Evolutionary conservation across 176 grass and related monocot genomes (phyloP).

Genomic region (Secale cereale): DNA sequence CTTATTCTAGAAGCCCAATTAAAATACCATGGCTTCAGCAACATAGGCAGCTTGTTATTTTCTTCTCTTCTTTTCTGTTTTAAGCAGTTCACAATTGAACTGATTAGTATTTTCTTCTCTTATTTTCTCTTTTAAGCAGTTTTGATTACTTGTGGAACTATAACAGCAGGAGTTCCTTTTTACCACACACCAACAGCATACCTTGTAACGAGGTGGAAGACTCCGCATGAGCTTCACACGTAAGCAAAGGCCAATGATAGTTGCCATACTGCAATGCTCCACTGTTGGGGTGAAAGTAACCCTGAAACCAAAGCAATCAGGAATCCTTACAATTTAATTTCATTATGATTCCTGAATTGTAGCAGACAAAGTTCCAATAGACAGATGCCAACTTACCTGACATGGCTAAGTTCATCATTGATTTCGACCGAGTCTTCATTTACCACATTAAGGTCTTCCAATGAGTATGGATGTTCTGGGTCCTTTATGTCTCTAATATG

Average conservation of each 20-base stretch:
- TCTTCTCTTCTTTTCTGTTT: neutral
- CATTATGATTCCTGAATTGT: neutral
- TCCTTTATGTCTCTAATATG: slow-evolving; percentile 99
- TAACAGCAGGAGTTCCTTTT: neutral
- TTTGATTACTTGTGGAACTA: neutral
- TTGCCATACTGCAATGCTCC: slow-evolving; percentile 95
- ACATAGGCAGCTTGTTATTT: neutral
- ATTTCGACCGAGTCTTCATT: slow-evolving; percentile 76
- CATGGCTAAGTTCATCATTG: slow-evolving; percentile 53
- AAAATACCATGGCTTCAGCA: neutral
- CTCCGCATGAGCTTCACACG: slow-evolving; percentile 86
- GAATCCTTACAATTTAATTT: neutral
- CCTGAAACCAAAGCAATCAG: slow-evolving; percentile 40
- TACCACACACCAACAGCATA: slow-evolving; percentile 2
- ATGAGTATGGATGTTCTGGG: slow-evolving; percentile 88
- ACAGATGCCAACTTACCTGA: slow-evolving; percentile 50
- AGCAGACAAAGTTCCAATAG: neutral
- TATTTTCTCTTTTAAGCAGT: neutral
- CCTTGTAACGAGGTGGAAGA: slow-evolving; percentile 92
- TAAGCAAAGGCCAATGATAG: slow-evolving; percentile 92
- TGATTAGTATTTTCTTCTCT: neutral
- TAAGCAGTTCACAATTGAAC: neutral
- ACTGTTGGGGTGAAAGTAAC: slow-evolving; percentile 92
- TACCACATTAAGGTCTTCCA: slow-evolving; percentile 93
- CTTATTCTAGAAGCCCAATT: no score